Evolutionary conservation across 441 rosid species (phyloP).

Genomic region (Populus hybrid): DNA sequence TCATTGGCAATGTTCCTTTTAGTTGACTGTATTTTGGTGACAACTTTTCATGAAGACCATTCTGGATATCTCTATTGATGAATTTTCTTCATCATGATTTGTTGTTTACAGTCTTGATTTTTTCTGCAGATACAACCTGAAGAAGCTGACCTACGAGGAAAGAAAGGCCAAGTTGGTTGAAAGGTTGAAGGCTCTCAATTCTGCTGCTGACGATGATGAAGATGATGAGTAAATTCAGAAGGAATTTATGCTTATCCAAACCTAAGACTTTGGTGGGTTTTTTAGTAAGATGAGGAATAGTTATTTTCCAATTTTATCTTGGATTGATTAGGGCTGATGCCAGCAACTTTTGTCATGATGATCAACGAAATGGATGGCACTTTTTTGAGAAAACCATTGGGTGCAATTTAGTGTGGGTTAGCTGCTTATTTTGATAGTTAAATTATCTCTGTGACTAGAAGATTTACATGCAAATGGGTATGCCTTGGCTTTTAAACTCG

Average conservation of each 20-base stretch:
- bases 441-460: no score
- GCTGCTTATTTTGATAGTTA: no score
- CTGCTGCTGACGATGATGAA: slow-evolving; percentile 52
- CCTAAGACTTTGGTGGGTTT: background rate
- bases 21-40: background rate
- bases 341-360: background rate
- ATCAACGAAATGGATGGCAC: background rate
- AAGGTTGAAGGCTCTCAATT: slow-evolving; percentile 58
- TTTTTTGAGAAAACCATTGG: background rate
- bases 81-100: background rate
- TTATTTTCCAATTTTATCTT: background rate
- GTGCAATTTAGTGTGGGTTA: background rate
- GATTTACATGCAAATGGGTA: no score
- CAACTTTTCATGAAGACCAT: background rate
- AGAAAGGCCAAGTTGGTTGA: slow-evolving; percentile 68
- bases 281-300: slow-evolving; percentile 1
- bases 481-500: no score
- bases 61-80: background rate
- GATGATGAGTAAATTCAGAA: slow-evolving; percentile 32
- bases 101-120: background rate
- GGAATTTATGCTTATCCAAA: background rate
- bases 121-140: slow-evolving; percentile 48
- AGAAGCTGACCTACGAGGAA: slow-evolving; percentile 72
- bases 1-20: background rate
- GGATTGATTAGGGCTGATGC: background rate